Evolutionary conservation across 257 asterid species (phyloP), one percentile per base, ranked within the genome.

Genomic region (Linaria vulgaris): DNA sequence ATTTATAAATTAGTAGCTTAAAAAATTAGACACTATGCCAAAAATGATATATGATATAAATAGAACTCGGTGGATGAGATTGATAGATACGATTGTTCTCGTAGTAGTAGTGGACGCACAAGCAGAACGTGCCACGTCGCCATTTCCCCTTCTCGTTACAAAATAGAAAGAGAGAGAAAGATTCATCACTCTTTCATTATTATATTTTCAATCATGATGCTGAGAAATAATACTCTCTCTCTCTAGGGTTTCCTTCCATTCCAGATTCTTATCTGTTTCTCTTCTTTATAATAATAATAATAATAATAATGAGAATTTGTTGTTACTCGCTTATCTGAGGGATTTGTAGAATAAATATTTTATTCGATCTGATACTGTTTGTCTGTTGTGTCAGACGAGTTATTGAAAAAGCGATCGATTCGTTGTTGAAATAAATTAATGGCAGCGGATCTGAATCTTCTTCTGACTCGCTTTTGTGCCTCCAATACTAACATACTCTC

Each of bases 391-490:
- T 63, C 51, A 27, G 53, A 48, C 25, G 47, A 51, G 64, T 45
- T 34, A 41, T 44, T 24, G 21, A 31, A 46, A 34, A 64, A 64
- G 53, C 25, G 45, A 52, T 56, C 69, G 75, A 73, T 69, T 78
- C 66, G 68, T 56, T 66, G 0, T 64, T 6, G 44, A 10, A 21
- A 27, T 69, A n/a, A n/a, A n/a, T n/a, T n/a, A 55, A 67, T 76
- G 74, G 66, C 15, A 53, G 71, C 64, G 86, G 85, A 90, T 87
- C 88, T 77, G 81, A 70, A 58, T 70, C 76, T 66, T 74, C 67
- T 71, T 73, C 48, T 72, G 77, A n/a, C n/a, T n/a, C 74, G 51
- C 69, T 60, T 59, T 64, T 50, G 71, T 53, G 59, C 80, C 75
- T 72, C 44, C 72, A 50, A 38, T 71, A 63, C 57, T 66, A 76